phyloP scores from a whole-genome alignment of 352 stramenopile species.

The Globisporangium orthogonon region DNA sequence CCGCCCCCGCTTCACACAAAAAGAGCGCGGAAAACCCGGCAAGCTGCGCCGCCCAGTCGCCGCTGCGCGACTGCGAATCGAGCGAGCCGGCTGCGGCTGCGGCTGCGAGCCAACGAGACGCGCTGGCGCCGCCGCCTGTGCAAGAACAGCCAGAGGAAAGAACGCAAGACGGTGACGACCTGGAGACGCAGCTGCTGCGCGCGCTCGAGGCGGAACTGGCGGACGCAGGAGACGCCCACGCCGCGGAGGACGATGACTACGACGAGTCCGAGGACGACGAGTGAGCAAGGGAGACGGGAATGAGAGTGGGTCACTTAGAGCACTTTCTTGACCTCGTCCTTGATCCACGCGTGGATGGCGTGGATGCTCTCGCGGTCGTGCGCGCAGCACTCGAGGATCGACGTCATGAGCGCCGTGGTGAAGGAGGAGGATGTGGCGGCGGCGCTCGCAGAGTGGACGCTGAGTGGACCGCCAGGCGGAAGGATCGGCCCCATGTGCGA shows the following conservation, averaged over 20 bases:
- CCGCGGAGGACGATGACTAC: constrained; percentile 29
- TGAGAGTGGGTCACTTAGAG: constrained; percentile 5
- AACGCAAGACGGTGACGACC: background rate
- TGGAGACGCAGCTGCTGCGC: constrained; percentile 7
- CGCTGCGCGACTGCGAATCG: background rate
- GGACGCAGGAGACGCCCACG: background rate
- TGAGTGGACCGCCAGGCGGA: background rate
- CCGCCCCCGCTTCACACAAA: background rate
- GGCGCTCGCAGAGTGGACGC: background rate
- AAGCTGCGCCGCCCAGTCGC: background rate
- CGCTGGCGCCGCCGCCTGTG: too few relatives aligned
- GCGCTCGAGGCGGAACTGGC: constrained; percentile 14
- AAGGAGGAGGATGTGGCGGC: constrained; percentile 5
- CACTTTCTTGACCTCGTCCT: constrained; percentile 39
- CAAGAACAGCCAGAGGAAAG: background rate
- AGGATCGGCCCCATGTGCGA: background rate
- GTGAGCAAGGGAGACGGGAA: background rate
- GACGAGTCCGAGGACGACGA: constrained; percentile 11
- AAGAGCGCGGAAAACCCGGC: background rate
- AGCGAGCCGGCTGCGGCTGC: background rate
- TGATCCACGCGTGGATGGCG: constrained; percentile 28
- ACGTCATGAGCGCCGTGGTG: constrained; percentile 33
- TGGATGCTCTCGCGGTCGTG: constrained; percentile 37
- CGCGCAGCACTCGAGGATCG: constrained; percentile 37
- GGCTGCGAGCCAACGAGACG: background rate